phyloP scores from a whole-genome alignment of 2,329 filamentous ascomycete genomes.

The Claviceps citrina region DNA sequence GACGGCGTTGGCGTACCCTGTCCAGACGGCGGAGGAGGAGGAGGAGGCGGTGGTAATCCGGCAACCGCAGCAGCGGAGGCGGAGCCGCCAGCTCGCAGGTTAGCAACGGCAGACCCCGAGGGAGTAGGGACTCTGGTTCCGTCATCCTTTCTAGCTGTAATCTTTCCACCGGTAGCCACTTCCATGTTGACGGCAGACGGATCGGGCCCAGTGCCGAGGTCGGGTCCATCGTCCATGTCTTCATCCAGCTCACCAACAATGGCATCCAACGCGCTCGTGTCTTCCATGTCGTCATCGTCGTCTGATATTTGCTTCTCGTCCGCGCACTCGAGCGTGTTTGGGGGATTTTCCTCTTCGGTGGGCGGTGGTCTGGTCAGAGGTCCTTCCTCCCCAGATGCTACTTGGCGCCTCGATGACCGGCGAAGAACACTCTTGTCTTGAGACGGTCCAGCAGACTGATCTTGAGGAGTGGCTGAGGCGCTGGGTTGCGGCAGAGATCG shows the following conservation, averaged over 20 bases:
- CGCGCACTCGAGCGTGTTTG: slow-evolving; percentile 73
- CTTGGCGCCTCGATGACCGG: slow-evolving; percentile 47
- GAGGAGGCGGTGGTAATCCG: slow-evolving; percentile 2
- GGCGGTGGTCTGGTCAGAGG: slow-evolving; percentile 35
- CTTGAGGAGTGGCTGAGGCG: slow-evolving; percentile 23
- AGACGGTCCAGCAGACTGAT: slow-evolving; percentile 31
- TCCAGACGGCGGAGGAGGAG: slow-evolving; percentile 11
- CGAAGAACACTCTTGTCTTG: slow-evolving; percentile 44
- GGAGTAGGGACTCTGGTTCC: slow-evolving; percentile 77
- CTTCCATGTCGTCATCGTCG: slow-evolving; percentile 47
- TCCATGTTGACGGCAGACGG: slow-evolving; percentile 85
- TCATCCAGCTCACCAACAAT: slow-evolving; percentile 86
- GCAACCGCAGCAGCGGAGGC: slow-evolving; percentile 10
- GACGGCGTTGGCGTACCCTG: slow-evolving; percentile 33
- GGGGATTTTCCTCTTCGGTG: slow-evolving; percentile 43
- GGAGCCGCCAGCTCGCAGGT: slow-evolving; percentile 25
- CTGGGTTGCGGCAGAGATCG: slow-evolving; percentile 28
- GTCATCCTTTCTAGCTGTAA: slow-evolving; percentile 83
- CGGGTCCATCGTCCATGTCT: slow-evolving; percentile 59
- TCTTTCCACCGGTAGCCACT: slow-evolving; percentile 69
- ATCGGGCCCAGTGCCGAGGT: slow-evolving; percentile 38
- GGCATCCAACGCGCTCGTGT: slow-evolving; percentile 56
- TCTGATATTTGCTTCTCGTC: slow-evolving; percentile 75
- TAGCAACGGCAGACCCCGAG: slow-evolving; percentile 23
- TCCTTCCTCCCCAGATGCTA: slow-evolving; percentile 35